A percentile compares a stretch with the other conserved stretches of the same genome.
phyloP scores from a whole-genome alignment of 768 basidiomycete species.

The Phlegmacium glaucopus region DNA sequence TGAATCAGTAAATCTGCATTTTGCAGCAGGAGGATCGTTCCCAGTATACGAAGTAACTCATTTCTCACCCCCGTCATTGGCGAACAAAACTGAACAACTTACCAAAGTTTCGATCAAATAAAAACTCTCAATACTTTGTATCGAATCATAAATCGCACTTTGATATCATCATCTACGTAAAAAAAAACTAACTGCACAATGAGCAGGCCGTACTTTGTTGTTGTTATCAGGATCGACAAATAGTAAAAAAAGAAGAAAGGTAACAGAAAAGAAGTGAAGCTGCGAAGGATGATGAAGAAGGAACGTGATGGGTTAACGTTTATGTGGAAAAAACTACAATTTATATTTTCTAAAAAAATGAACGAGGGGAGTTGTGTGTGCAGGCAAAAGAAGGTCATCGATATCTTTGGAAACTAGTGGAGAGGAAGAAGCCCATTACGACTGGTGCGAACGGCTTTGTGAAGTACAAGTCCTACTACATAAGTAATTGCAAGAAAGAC shows the following conservation, averaged over 20 bases:
- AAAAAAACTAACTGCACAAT: constrained; percentile 9
- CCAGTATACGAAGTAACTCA: no score
- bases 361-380: constrained; percentile 19
- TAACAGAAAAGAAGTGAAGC: no score
- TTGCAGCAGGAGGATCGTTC: no score
- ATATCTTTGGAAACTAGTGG: no score
- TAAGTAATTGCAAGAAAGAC: constrained; percentile 14
- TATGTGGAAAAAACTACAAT: no score
- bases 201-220: constrained; percentile 13
- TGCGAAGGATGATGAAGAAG: neutral
- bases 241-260: constrained; percentile 6
- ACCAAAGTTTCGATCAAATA: no score
- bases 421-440: constrained; percentile 9
- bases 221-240: constrained; percentile 7
- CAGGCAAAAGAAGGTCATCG: constrained; percentile 3
- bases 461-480: constrained; percentile 17
- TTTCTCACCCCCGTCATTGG: no score
- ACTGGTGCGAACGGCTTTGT: constrained; percentile 7
- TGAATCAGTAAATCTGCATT: no score
- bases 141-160: neutral
- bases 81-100: no score
- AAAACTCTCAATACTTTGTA: no score
- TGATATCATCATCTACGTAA: constrained; percentile 13
- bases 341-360: constrained; percentile 4
- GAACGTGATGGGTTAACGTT: constrained; percentile 14